These are phyloP conservation scores for Jackrogersella minutella DNA, from an alignment of 495 filamentous ascomycete genomes.

Conservation along the genomic window DNA sequence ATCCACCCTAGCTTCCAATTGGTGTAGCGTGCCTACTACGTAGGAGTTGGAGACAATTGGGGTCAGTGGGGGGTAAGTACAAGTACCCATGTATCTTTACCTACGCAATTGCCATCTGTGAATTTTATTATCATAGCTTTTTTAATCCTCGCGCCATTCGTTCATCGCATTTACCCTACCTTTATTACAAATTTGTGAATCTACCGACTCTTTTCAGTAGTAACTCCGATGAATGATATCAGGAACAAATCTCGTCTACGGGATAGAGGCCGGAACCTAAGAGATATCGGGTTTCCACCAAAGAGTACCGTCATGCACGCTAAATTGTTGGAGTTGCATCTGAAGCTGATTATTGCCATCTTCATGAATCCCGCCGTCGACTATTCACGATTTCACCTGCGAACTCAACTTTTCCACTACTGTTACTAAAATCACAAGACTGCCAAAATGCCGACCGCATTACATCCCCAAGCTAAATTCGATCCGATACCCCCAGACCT, in stretches of 20 bases:
- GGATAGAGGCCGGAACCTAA: neutral
- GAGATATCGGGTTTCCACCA: neutral
- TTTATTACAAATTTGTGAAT: too few species aligned
- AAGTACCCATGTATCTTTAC: neutral
- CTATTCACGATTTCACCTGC: neutral
- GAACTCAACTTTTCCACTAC: neutral
- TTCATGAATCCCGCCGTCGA: slow-evolving; percentile 25
- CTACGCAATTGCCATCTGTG: neutral
- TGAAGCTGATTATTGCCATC: neutral
- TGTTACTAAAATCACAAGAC: neutral
- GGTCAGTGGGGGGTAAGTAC: too few species aligned
- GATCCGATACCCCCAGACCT: slow-evolving; percentile 86
- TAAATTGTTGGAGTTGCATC: slow-evolving; percentile 13
- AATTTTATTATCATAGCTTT: neutral
- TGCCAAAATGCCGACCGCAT: slow-evolving; percentile 69
- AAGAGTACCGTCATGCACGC: slow-evolving; percentile 1
- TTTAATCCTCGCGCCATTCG: neutral
- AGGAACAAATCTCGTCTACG: neutral
- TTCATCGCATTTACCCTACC: neutral
- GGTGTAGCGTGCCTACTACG: neutral
- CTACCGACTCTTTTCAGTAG: neutral
- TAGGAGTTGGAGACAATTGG: too few species aligned
- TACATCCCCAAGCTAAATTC: slow-evolving; percentile 75
- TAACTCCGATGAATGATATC: neutral
- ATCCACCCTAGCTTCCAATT: neutral